Base-by-base conservation (phyloP, 768 basidiomycete species). In the Serendipita indica region DNA sequence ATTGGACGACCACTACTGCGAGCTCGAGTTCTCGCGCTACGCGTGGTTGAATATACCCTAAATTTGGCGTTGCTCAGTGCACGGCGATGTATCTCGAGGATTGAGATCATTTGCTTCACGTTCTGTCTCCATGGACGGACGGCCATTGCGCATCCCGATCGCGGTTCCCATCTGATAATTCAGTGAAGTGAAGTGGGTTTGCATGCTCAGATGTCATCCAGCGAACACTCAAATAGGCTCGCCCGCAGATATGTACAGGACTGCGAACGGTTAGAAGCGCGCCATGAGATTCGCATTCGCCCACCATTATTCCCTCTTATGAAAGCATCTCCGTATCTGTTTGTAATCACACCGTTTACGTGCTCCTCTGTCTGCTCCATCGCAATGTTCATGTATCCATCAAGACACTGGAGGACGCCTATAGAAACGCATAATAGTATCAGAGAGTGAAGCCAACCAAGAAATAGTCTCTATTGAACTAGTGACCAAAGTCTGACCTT, bases 321-420 rank as follows among this genome's bases (percentile, higher is more conserved):
- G 71, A 98, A 99, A 25, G 92, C 86, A 70, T 99, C 93, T 1
- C 94, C 92, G 65, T 94, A 97, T 61, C 76, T 78, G 67, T 93
- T 94, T 33, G 88, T 93, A 49, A 87, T 77, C n/a, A 71, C 65
- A 2, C 92, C 92, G 62, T 87, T 84, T 7, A 93, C 89, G 69
- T 92, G 82, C 71, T 99, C 96, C 71, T 96, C 91, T 2, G 93
- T 96, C 69, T 96, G 89, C 71, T 99, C 96, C 33, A 98, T 72
- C 13, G 91, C 96, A 54, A 98, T 94, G 72, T 98, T 98, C 96
- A 99, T 98, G 71, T 96, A 98, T 0, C 93, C 93, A 70, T 98
- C 96, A 22, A 98, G 77, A 67, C 96, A 98, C 2, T 91, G 93
- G 13, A 99, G 73, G 2, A 92, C 77, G 18, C 94, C 94, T 98